Conservation (phyloP, 306 rosid species). For the Herpetospermum pedunculosum region DNA sequence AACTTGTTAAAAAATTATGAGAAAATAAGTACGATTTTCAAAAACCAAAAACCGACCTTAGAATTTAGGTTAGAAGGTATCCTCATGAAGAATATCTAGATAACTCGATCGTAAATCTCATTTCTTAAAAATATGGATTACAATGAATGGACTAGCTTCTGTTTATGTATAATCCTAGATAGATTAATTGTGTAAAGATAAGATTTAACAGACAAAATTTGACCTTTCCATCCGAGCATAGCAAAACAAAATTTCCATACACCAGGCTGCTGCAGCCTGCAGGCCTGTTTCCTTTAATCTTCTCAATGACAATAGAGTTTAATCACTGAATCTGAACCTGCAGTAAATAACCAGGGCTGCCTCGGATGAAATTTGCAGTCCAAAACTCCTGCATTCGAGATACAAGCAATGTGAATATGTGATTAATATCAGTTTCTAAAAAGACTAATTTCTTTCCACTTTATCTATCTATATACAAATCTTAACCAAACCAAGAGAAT, state of each 20-base stretch:
- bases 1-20: no score
- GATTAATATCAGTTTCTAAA: neutral
- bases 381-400: constrained; percentile 49
- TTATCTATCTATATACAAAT: no score
- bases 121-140: neutral
- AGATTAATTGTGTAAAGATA: neutral
- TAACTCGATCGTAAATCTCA: neutral
- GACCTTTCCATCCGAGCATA: neutral
- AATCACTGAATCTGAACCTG: constrained; percentile 68
- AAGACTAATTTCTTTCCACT: neutral
- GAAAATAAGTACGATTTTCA: no score
- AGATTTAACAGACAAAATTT: neutral
- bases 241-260: no score
- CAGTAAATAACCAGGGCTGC: constrained; percentile 84
- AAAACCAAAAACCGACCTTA: no score
- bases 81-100: no score
- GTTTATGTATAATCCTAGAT: neutral
- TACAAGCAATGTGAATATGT: neutral
- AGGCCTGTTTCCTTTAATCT: no score
- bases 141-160: neutral
- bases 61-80: no score
- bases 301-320: constrained; percentile 60
- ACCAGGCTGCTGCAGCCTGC: no score
- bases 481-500: no score
- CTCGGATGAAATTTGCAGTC: constrained; percentile 90